Percentiles rank a stretch among this genome's conserved stretches.
Conservation (phyloP, 1,284 basidiomycete species). For the Porodaedalea pini region DNA sequence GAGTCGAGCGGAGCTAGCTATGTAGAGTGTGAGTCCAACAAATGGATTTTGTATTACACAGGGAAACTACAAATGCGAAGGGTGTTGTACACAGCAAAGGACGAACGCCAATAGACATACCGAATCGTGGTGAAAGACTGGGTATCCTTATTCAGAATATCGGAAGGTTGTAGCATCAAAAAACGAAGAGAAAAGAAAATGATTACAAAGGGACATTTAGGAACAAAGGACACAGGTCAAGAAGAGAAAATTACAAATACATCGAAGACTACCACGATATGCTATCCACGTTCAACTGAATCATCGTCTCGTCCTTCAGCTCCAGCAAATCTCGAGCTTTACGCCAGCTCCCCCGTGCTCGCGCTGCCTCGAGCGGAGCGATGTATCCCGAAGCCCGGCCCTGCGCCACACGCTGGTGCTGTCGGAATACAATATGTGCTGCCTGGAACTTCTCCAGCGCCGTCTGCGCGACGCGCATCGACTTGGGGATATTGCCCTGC, state of each 20-base stretch:
- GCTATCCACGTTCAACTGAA: background rate
- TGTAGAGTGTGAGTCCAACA: too few species aligned
- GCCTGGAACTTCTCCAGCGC: constrained; percentile 4
- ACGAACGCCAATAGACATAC: too few species aligned
- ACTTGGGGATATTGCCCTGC: constrained; percentile 5
- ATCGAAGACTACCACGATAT: background rate
- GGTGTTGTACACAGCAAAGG: too few species aligned
- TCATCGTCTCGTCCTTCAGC: background rate
- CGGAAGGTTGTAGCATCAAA: too few species aligned
- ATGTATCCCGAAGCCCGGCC: constrained; percentile 4
- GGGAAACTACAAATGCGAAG: too few species aligned
- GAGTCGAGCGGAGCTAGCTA: too few species aligned
- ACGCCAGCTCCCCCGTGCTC: constrained; percentile 8
- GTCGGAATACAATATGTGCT: constrained; percentile 8
- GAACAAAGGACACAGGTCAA: background rate
- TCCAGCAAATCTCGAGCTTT: background rate
- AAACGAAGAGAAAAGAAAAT: too few species aligned
- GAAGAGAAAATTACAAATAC: background rate
- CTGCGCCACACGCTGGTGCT: background rate
- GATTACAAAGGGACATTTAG: too few species aligned
- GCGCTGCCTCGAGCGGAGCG: constrained; percentile 6
- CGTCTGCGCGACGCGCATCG: constrained; percentile 1
- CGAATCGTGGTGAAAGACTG: too few species aligned
- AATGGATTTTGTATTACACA: too few species aligned
- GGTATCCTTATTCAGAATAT: too few species aligned